Conservation (phyloP, 495 filamentous ascomycete species). For the Aspergillus sclerotiicarbonarius region DNA sequence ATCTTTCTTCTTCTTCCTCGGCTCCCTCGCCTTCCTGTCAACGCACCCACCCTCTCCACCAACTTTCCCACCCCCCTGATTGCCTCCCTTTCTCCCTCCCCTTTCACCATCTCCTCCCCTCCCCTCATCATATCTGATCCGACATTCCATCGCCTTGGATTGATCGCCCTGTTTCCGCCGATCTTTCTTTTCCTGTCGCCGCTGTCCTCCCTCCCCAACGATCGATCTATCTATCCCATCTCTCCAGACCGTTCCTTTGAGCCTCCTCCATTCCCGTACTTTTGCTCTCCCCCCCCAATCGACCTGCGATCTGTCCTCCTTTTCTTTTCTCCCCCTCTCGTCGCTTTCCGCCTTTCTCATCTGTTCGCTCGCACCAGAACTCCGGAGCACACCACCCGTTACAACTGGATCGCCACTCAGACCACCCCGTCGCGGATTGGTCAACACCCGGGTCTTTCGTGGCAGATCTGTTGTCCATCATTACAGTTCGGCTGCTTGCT, state of each 20-base stretch:
- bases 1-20: conserved; percentile 3
- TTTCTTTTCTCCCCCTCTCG: conserved; percentile 2
- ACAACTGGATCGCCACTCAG: conserved; percentile 16
- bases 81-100: not conserved
- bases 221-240: conserved; percentile 16
- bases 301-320: conserved; percentile 10
- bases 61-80: not conserved
- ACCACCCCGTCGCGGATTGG: conserved; percentile 5
- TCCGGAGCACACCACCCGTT: conserved; percentile 3
- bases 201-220: not conserved
- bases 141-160: conserved; percentile 17
- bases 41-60: not conserved
- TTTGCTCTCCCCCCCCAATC: conserved; percentile 12
- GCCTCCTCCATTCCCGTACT: not conserved
- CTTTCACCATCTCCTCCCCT: not conserved
- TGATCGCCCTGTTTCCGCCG: conserved; percentile 20
- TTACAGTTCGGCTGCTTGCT: conserved; percentile 1
- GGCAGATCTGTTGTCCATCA: conserved; percentile 12
- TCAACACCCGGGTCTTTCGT: conserved; percentile 10
- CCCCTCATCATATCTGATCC: conserved; percentile 28
- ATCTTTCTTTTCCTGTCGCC: conserved; percentile 15
- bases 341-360: conserved; percentile 9
- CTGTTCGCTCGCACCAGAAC: conserved; percentile 9
- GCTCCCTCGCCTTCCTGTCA: conserved; percentile 10
- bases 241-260: conserved; percentile 9